These are phyloP conservation scores for Ophiostoma populinum DNA, from an alignment of 2,329 filamentous ascomycete genomes.

Conservation along the genomic window DNA sequence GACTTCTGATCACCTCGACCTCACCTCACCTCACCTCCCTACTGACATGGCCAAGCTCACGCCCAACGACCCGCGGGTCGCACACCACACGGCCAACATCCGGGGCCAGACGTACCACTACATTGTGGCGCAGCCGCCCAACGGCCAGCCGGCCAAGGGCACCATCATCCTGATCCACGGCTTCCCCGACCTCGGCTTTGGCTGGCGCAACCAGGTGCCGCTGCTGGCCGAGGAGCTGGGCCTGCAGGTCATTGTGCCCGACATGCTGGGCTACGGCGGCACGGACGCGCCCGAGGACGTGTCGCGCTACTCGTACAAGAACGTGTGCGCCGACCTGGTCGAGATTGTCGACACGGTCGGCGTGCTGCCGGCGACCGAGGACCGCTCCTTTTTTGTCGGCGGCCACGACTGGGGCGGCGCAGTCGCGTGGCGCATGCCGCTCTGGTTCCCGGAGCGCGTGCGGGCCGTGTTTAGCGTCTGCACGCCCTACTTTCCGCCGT, in stretches of 20 bases:
- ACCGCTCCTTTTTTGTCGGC: conserved; percentile 47
- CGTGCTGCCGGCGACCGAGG: conserved; percentile 22
- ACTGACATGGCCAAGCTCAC: conserved; percentile 41
- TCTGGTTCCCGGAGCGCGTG: conserved; percentile 57
- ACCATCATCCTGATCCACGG: conserved; percentile 43
- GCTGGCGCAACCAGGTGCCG: conserved; percentile 84
- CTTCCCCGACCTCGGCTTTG: conserved; percentile 67
- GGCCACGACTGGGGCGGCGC: conserved; percentile 89
- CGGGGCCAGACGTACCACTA: conserved; percentile 57
- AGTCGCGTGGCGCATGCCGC: conserved; percentile 53
- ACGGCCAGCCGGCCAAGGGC: conserved; percentile 16
- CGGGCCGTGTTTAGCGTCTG: conserved; percentile 63
- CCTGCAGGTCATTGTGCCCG: conserved; percentile 65
- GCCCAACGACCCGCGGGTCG: conserved; percentile 47
- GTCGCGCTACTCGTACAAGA: conserved; percentile 52
- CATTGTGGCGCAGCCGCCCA: conserved; percentile 32
- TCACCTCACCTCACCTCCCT: neutral
- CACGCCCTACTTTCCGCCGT: conserved; percentile 51
- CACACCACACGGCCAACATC: conserved; percentile 43
- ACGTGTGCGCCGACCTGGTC: conserved; percentile 56
- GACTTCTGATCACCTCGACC: neutral
- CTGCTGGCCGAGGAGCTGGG: conserved; percentile 50
- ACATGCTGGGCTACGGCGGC: conserved; percentile 73
- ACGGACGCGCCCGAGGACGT: conserved; percentile 51
- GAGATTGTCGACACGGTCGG: conserved; percentile 47